Conservation (phyloP, 495 filamentous ascomycete species). For the Neurospora africana region DNA sequence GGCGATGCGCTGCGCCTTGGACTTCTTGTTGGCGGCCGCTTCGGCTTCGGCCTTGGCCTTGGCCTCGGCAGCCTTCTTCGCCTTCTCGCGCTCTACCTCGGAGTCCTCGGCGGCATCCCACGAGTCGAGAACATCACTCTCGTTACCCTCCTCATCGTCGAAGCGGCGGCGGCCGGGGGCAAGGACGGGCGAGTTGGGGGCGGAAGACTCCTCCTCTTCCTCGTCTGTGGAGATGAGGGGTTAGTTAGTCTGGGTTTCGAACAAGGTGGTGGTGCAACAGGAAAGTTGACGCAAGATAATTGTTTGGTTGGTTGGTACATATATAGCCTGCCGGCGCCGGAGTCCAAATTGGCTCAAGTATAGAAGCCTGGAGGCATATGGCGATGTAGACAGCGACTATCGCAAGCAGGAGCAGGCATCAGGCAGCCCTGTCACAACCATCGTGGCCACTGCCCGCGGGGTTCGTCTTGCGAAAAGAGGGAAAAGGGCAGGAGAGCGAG, state of each 20-base stretch:
- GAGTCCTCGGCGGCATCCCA: conserved; percentile 98
- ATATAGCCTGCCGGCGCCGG: neutral
- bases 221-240: conserved; percentile 12
- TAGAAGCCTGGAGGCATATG: neutral
- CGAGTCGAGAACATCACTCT: conserved; percentile 82
- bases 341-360: neutral
- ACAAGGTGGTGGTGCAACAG: neutral
- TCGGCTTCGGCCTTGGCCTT: conserved; percentile 85
- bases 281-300: conserved; percentile 1
- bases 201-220: conserved; percentile 57
- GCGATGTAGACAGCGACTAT: neutral
- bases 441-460: neutral
- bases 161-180: conserved; percentile 53
- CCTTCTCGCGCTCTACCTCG: conserved; percentile 92
- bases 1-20: conserved; percentile 76
- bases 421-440: neutral
- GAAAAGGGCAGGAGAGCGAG: conserved; percentile 8
- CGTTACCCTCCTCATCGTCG: conserved; percentile 85
- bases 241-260: conserved; percentile 25
- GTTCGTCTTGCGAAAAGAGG: neutral
- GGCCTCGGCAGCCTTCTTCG: conserved; percentile 69
- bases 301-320: conserved; percentile 12
- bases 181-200: conserved; percentile 48
- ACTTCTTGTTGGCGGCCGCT: conserved; percentile 89
- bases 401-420: neutral